Percentiles rank a stretch among this genome's conserved stretches.
These are phyloP conservation scores for Phialemonium atrogriseum DNA, from an alignment of 2,329 filamentous ascomycete species.

Conservation along the genomic window DNA sequence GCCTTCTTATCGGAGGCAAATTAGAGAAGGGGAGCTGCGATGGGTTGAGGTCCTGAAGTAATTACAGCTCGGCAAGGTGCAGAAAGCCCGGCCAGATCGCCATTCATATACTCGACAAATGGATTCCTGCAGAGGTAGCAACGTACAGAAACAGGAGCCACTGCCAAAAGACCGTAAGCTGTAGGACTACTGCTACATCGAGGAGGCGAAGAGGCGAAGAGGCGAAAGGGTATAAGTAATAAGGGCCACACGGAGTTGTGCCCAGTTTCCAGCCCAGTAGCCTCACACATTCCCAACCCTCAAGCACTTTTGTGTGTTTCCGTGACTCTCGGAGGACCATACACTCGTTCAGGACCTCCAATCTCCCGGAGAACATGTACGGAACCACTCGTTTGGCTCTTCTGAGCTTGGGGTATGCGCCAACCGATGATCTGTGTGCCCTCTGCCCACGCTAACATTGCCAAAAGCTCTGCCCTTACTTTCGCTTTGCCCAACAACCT, in stretches of 20 bases:
- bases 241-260: too few relatives aligned
- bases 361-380: constrained; percentile 1
- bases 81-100: not conserved
- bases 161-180: too few relatives aligned
- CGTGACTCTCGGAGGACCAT: not conserved
- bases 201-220: too few relatives aligned
- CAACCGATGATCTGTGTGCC: not conserved
- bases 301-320: too few relatives aligned
- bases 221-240: too few relatives aligned
- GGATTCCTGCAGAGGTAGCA: not conserved
- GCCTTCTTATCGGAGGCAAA: too few relatives aligned
- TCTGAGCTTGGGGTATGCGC: constrained; percentile 2
- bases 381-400: constrained; percentile 3
- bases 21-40: not conserved
- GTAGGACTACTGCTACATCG: too few relatives aligned
- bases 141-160: too few relatives aligned
- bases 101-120: not conserved
- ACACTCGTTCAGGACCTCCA: constrained; percentile 1
- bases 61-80: not conserved
- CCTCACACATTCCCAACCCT: too few relatives aligned
- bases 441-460: not conserved
- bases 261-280: too few relatives aligned
- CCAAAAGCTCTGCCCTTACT: not conserved
- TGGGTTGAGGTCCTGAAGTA: not conserved
- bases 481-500: constrained; percentile 1